Base-by-base conservation (phyloP, 208 protist genomes). In the Trypanosoma caninum region DNA sequence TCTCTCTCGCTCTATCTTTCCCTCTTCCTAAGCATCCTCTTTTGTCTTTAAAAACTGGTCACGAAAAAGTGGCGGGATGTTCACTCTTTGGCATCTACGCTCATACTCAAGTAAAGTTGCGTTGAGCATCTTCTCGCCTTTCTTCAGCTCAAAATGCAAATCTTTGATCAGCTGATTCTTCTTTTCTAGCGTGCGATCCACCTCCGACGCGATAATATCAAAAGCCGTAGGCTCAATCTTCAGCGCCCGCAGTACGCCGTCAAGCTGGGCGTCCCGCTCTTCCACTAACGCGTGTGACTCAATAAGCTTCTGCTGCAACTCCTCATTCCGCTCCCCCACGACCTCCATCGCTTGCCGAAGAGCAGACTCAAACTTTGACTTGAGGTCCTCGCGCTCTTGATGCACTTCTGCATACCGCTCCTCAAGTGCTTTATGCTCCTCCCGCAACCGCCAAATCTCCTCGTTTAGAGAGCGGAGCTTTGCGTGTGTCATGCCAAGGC, bases 161-260 rank as follows among this genome's bases (percentile, higher is more conserved):
- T 98, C 94, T 69, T 97, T 91, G 65, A 98, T 97, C 41, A 85
- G 68, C 48, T 91, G 91, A 78, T 98, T 98, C 74, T 97, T 98
- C 13, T 69, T 71, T 38, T 86, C 81, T 38, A 99, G 76, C 35
- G 95, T 80, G 28, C 84, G 70, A 56, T 99, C 96, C 20, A 98
- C 84, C 72, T 94, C 75, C n/a, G 74, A 59, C 1, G 91, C 87
- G 27, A 98, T 84, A 9, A 87, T 35, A 25, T 82, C 76, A 56
- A 98, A 80, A 18, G 88, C 74, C 0, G 73, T 42, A 13, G 94
- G 93, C 69, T 98, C 95, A 0, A 99, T 76, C 45, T 98, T 93
- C 74, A 93, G 87, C 23, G 95, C 95, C 2, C 59, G 63, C 64
- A 99, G 70, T 11, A 98, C 90, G 45, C 95, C 91, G 25, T 77